Evolutionary conservation across 1,284 basidiomycete genomes (phyloP).

Genomic region (Cystobasidium slooffiae): DNA sequence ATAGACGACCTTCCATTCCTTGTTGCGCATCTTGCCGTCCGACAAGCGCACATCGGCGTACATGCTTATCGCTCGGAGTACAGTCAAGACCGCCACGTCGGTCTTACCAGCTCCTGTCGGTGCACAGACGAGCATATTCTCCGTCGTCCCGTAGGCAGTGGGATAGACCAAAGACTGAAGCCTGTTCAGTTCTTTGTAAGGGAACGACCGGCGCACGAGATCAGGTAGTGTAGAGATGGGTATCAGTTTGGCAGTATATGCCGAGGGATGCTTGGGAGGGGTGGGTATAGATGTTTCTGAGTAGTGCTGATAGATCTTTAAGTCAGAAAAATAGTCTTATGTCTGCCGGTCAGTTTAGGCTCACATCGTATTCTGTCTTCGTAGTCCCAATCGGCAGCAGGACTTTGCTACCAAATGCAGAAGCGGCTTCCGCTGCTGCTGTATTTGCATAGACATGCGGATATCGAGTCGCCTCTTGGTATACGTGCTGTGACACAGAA

Average conservation of each 20-base stretch:
- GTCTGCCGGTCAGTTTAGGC: conserved; percentile 34
- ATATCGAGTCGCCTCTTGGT: conserved; percentile 58
- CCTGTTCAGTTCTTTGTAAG: conserved; percentile 85
- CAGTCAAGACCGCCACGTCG: conserved; percentile 93
- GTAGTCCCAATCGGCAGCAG: conserved; percentile 82
- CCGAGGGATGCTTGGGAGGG: conserved; percentile 76
- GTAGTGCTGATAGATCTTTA: conserved; percentile 54
- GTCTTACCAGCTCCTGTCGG: conserved; percentile 99
- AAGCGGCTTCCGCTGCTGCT: conserved; percentile 69
- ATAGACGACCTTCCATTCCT: conserved; percentile 91
- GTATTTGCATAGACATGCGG: conserved; percentile 89
- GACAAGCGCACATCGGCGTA: conserved; percentile 62
- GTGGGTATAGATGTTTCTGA: conserved; percentile 89
- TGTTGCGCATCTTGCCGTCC: conserved; percentile 62
- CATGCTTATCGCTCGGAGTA: conserved; percentile 84
- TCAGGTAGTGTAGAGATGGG: conserved; percentile 75
- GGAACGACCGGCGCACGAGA: conserved; percentile 83
- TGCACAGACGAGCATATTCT: conserved; percentile 95
- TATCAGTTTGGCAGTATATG: conserved; percentile 73
- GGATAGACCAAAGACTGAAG: conserved; percentile 95
- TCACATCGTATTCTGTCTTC: conserved; percentile 69
- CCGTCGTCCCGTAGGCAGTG: conserved; percentile 90
- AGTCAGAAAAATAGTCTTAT: conserved; percentile 58
- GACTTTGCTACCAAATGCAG: conserved; percentile 73
- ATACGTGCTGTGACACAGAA: conserved; percentile 16